These are phyloP conservation scores for Ambrosiella cleistominuta DNA, from an alignment of 2,329 filamentous ascomycete genomes.

Conservation along the genomic window DNA sequence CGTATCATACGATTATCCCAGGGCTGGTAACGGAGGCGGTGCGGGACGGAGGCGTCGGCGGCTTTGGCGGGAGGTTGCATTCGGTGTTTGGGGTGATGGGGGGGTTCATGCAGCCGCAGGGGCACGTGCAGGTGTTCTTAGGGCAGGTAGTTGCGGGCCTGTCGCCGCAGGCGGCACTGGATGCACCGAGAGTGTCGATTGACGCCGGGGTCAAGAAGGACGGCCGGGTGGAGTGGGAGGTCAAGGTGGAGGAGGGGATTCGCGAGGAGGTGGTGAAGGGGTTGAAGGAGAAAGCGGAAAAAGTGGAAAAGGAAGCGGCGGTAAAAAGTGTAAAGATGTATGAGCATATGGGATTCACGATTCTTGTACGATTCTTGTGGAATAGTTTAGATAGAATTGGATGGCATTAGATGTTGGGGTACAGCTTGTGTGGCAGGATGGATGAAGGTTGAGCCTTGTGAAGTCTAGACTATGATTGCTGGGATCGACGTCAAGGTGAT, in stretches of 20 bases:
- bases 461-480: too few relatives aligned
- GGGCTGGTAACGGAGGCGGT: slow-evolving; percentile 64
- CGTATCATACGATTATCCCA: slow-evolving; percentile 96
- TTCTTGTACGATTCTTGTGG: too few relatives aligned
- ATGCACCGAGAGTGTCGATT: slow-evolving; percentile 82
- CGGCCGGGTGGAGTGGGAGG: slow-evolving; percentile 41
- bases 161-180: slow-evolving; percentile 73
- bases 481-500: too few relatives aligned
- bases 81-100: slow-evolving; percentile 94
- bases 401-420: background rate
- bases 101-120: slow-evolving; percentile 95
- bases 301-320: background rate
- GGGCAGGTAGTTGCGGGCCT: slow-evolving; percentile 73
- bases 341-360: background rate
- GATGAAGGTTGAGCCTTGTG: too few relatives aligned
- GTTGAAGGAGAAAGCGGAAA: background rate
- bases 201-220: slow-evolving; percentile 51
- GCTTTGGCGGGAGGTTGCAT: slow-evolving; percentile 59
- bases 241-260: slow-evolving; percentile 75
- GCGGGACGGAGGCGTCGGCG: slow-evolving; percentile 27
- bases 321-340: background rate
- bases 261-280: slow-evolving; percentile 33
- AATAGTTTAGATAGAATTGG: background rate
- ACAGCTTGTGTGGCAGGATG: background rate
- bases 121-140: slow-evolving; percentile 80